These are phyloP conservation scores for Sabuloglossum arenarium DNA, from an alignment of 495 filamentous ascomycete genomes.

Conservation along the genomic window DNA sequence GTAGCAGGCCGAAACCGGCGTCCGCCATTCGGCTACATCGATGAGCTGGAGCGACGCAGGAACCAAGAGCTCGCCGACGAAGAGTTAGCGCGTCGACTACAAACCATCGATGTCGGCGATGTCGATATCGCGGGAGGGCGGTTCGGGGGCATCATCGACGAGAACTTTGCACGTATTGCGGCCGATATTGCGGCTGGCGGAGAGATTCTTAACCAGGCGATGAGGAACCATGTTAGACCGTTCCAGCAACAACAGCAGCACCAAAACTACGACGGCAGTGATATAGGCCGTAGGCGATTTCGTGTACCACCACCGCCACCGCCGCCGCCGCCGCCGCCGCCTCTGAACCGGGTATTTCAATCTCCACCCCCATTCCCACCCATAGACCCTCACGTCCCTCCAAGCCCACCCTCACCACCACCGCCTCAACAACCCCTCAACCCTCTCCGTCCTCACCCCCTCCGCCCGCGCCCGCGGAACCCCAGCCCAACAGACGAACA, in stretches of 20 bases:
- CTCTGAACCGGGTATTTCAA: neutral
- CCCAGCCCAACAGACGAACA: too few species aligned
- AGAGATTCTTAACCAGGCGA: neutral
- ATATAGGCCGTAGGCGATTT: too few species aligned
- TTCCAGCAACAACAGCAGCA: neutral
- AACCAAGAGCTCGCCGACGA: slow-evolving; percentile 36
- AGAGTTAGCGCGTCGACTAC: slow-evolving; percentile 31
- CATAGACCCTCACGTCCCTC: neutral
- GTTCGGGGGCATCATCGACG: neutral
- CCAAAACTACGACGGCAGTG: neutral
- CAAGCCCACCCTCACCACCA: neutral
- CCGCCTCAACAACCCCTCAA: neutral
- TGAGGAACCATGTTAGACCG: neutral
- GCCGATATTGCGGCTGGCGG: neutral
- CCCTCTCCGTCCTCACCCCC: neutral
- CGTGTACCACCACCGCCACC: neutral
- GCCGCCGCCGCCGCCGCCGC: neutral
- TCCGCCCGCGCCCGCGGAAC: too few species aligned
- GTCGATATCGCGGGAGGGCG: slow-evolving; percentile 17
- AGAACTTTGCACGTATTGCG: neutral
- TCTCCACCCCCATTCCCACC: neutral
- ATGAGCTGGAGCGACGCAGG: slow-evolving; percentile 28
- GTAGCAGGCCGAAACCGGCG: slow-evolving; percentile 14
- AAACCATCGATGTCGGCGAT: slow-evolving; percentile 24
- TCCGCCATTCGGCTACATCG: slow-evolving; percentile 24